Percentiles rank a stretch among this genome's conserved stretches.
Evolutionary conservation across 257 asterid species (phyloP).

Genomic region (Eustoma russellianum): DNA sequence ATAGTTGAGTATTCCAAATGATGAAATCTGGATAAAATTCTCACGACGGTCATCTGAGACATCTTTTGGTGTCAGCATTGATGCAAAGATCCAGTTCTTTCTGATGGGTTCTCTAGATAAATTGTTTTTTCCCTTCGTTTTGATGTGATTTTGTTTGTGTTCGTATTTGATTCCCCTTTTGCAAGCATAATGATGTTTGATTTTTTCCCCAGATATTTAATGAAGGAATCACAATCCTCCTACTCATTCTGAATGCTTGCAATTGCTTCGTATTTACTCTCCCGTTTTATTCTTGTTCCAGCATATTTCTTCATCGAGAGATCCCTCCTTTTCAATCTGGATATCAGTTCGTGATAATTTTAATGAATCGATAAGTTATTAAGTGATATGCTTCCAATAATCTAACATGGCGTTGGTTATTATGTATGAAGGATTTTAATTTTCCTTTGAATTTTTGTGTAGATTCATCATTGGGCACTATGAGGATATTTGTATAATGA

Average conservation of each 20-base stretch:
- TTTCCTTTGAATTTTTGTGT: background rate
- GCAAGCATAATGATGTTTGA: slow-evolving; percentile 48
- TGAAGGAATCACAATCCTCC: slow-evolving; percentile 69
- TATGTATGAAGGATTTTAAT: no score
- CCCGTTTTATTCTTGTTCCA: no score
- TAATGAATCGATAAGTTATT: no score
- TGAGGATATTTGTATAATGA: slow-evolving; percentile 37
- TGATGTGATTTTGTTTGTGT: background rate
- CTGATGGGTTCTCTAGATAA: slow-evolving; percentile 31
- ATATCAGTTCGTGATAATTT: no score
- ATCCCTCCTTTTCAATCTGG: no score
- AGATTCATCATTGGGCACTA: slow-evolving; percentile 15
- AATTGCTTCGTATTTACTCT: background rate
- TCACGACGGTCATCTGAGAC: slow-evolving; percentile 93
- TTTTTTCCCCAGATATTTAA: slow-evolving; percentile 42
- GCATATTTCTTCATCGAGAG: no score
- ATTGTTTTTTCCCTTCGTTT: no score
- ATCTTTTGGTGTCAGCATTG: slow-evolving; percentile 31
- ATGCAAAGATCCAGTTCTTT: slow-evolving; percentile 38
- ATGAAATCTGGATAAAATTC: slow-evolving; percentile 56
- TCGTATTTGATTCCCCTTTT: background rate
- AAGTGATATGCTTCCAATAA: no score
- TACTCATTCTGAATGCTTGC: slow-evolving; percentile 85
- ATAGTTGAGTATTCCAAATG: slow-evolving; percentile 15
- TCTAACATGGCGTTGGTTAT: no score